Conservation (phyloP, 352 stramenopile species). For the Peronospora tabacina region DNA sequence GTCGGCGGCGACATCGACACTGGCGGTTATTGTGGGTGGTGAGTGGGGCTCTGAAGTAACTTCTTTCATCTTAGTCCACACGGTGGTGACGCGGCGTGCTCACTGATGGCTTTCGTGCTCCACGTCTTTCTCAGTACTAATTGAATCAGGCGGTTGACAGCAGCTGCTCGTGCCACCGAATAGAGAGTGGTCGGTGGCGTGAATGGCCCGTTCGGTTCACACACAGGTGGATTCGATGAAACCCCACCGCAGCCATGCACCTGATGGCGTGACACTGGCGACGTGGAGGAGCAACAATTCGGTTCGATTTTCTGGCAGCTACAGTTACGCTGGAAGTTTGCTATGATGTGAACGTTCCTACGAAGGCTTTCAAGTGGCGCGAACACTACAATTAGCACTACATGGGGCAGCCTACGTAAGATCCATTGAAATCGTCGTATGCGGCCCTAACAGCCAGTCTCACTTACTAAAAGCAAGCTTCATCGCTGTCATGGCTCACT, state of each 20-base stretch:
- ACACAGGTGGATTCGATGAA: neutral
- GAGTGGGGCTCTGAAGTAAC: conserved; percentile 20
- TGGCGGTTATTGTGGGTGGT: conserved; percentile 18
- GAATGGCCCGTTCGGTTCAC: neutral
- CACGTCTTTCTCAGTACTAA: conserved; percentile 6
- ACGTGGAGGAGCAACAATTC: conserved; percentile 3
- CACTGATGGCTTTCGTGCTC: conserved; percentile 17
- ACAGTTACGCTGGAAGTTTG: neutral
- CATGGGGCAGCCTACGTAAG: no score
- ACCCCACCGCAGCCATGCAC: no score
- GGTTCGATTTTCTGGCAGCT: neutral
- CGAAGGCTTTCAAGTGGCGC: neutral
- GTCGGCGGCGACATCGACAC: conserved; percentile 36
- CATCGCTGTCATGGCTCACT: neutral
- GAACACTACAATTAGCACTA: no score
- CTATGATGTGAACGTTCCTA: neutral
- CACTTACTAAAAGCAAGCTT: no score
- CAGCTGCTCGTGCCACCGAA: conserved; percentile 7
- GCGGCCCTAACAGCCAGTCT: no score
- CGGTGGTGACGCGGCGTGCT: conserved; percentile 31
- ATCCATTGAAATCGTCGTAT: no score
- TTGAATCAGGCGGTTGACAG: conserved; percentile 9
- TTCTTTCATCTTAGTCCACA: conserved; percentile 22
- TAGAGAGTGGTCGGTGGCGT: conserved; percentile 1
- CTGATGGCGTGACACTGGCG: conserved; percentile 17